Evolutionary conservation across 2,329 filamentous ascomycete genomes (phyloP), one percentile per base, ranked within the genome.

Genomic region (Celoporthe dispersa): DNA sequence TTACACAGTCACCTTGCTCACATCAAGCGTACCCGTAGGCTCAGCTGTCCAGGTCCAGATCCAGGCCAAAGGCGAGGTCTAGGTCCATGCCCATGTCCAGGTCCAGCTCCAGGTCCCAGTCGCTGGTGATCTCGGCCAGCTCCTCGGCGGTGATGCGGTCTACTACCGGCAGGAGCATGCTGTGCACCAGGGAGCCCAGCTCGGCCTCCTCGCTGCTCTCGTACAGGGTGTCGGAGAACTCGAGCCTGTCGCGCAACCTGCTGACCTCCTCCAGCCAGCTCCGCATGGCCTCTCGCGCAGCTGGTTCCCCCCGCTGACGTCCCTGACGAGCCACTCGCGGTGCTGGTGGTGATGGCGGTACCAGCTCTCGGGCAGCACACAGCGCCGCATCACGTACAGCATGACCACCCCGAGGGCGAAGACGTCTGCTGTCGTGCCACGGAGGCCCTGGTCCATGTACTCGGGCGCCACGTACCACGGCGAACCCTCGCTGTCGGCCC

Each of bases 401-500:
- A 64, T 53, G 8, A 64, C 62, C 11, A 64, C 28, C 7, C 62
- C 62, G 25, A 53, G 51, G 16, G 62, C 25, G 39, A 31, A 64
- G 25, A 51, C 41, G 31, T 64, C 62, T 9, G 44, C 19, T 0
- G 28, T 12, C 7, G 62, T 19, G 16, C 25, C 41, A 22, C 62
- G 62, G 1, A n/a, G 11, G 8, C 22, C 39, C n/a, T 51, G 22
- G 11, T 39, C 31, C 6, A 31, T 22, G 55, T n/a, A 55, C 8
- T 53, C 62, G 6, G 62, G 62, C 16, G 62, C 62, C 14, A 64
- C 14, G 25, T 64, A 53, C 41, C 62, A 64, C 2, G 62, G 62
- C 62, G 62, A n/a, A 37, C 62, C 62, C 6, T 28, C 41, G 31
- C 9, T 35, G 22, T 16, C 28, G 7, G 12, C 31, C 22, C 3